Evolutionary conservation across 176 grass and related monocot genomes (phyloP), one percentile per base, ranked within the genome.

Genomic region (Chloris gayana): DNA sequence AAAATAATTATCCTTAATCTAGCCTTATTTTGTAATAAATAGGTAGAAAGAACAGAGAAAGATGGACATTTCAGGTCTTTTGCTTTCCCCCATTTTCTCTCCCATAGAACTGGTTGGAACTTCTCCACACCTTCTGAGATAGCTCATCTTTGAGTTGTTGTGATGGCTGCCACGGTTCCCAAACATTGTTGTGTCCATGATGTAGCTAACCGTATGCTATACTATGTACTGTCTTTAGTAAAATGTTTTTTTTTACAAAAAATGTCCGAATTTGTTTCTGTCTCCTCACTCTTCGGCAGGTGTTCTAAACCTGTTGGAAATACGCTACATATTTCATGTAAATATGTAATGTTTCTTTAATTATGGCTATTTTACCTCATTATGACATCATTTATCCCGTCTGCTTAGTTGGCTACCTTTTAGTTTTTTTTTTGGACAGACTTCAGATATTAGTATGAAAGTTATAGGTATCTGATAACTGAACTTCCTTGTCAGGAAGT

Each of bases 401-500:
- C 38, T 35, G 41, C 18, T 83, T 9, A 79, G 31, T 41, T 49
- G 39, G 73, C 2, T 33, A 59, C 27, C 65, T 56, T 62, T 58
- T 33, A 73, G 5, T 44, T 62, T 58, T n/a, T n/a, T n/a, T 80
- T 33, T 27, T 49, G 15, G 47, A 9, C 41, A 53, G 14, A 29
- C 49, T 59, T 73, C 6, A 83, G 1, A 87, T 75, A 47, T 4
- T 54, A 63, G 51, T 25, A 34, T 79, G 41, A 22, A 26, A 15
- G 37, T 19, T 73, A 45, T 69, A 54, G 18, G 60, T 69, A 54
- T 50, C 19, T 78, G n/a, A 72, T 71, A 14, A n/a, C 58, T 80
- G 24, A 68, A 29, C 38, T 70, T 81, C 2, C 80, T 92, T 92
- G 30, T 45, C 81, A 98, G 95, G 95, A 98, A 90, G 95, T 98